phyloP scores from a whole-genome alignment of 768 basidiomycete genomes.

The Lactarius sp. region DNA sequence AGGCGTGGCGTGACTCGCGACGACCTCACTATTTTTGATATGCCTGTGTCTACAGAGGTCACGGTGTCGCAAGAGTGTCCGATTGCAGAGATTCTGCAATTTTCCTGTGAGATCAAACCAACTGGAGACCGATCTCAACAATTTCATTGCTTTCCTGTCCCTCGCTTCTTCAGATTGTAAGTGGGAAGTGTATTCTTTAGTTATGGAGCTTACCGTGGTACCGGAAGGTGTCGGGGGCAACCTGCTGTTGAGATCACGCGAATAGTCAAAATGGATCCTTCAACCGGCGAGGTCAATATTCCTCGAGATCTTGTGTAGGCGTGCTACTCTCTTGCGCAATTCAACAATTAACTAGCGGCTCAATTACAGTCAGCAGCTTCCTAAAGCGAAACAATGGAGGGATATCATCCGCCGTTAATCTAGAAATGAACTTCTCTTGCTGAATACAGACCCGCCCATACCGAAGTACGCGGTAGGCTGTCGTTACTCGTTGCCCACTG shows the following conservation, averaged over 20 bases:
- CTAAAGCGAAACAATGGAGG: slow-evolving; percentile 28
- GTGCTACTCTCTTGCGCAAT: neutral
- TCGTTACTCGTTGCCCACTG: neutral
- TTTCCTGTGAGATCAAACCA: slow-evolving; percentile 48
- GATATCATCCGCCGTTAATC: slow-evolving; percentile 18
- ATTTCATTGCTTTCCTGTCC: slow-evolving; percentile 65
- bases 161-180: slow-evolving; percentile 70
- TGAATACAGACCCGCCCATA: neutral
- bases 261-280: slow-evolving; percentile 43
- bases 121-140: slow-evolving; percentile 29
- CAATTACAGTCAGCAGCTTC: slow-evolving; percentile 24
- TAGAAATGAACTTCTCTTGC: neutral
- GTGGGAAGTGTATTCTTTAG: slow-evolving; percentile 27
- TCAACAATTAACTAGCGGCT: neutral
- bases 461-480: neutral
- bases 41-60: slow-evolving; percentile 1
- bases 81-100: slow-evolving; percentile 69
- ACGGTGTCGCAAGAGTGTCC: slow-evolving; percentile 39
- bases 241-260: slow-evolving; percentile 71
- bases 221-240: slow-evolving; percentile 53
- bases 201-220: slow-evolving; percentile 6
- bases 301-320: slow-evolving; percentile 30
- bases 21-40: neutral
- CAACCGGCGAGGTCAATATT: slow-evolving; percentile 48
- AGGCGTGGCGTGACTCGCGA: neutral